Evolutionary conservation across 495 filamentous ascomycete genomes (phyloP).

Genomic region (Hyaloscypha variabilis): DNA sequence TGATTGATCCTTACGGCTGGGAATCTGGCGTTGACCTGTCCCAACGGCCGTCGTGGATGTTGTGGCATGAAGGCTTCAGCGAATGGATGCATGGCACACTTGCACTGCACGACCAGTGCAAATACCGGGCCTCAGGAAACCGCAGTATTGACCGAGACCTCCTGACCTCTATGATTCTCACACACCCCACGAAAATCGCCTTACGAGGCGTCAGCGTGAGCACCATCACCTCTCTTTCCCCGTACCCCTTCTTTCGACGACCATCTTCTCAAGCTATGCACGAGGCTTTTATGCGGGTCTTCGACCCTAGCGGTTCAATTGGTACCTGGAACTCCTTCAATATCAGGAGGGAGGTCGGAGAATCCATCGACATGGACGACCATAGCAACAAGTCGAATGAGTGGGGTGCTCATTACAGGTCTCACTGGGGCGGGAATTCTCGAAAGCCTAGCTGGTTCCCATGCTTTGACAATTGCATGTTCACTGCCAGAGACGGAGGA

Average conservation of each 20-base stretch:
- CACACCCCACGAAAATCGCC: not conserved
- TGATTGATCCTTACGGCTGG: not conserved
- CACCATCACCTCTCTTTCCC: not conserved
- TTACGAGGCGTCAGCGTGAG: not conserved
- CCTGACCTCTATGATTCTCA: not conserved
- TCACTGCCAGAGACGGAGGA: not conserved
- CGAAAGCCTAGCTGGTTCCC: not conserved
- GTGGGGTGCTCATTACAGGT: not conserved
- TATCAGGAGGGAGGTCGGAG: not conserved
- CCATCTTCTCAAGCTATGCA: not conserved
- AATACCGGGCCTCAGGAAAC: not conserved
- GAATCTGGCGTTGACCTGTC: not conserved
- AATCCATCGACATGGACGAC: not conserved
- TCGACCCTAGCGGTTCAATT: not conserved
- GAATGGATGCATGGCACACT: not conserved
- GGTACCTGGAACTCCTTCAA: constrained; percentile 1
- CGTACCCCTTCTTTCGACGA: not conserved
- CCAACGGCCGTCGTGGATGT: not conserved
- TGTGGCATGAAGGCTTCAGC: not conserved
- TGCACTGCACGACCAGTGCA: not conserved
- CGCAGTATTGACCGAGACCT: not conserved
- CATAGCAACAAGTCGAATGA: not conserved
- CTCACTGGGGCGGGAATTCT: not conserved
- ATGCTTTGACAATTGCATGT: not conserved
- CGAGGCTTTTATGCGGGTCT: not conserved